Evolutionary conservation across 106 monocot genomes (phyloP), one percentile per base, ranked within the genome.

Genomic region (Ottelia alismoides): DNA sequence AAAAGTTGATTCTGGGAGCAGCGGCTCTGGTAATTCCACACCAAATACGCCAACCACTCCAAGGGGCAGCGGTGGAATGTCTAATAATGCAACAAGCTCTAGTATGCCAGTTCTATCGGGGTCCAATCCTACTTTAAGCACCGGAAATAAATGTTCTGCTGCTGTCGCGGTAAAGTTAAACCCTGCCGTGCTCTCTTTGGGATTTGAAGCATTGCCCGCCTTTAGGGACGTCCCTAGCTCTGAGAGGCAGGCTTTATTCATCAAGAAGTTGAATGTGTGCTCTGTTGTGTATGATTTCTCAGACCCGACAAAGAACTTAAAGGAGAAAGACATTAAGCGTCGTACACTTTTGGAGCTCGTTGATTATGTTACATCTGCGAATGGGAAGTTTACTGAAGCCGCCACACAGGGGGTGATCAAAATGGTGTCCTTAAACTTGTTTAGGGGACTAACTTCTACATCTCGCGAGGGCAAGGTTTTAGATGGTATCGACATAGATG

Each of bases 161-260:
- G 45, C 45, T 46, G 27, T 28, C 19, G 28, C 9, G 12, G 22
- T 14, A 10, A 68, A 45, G 51, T 22, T 60, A n/a, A 74, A 74
- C 57, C 68, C 68, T 7, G 45, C 45, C 25, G 28, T 27, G 18
- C 30, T 40, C n/a, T 0, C 51, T 12, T 35, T 48, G 4, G 2
- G 18, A 2, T 68, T 59, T 29, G 68, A 68, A 52, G 52, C 51
- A 26, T 52, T 68, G 44, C 40, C 40, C 16, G 40, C 10, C 6
- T 43, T 43, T 43, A 6, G 16, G 40, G 40, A 43, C 16, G 10
- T 43, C 10, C 10, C 40, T 16, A 43, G 16, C 6, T 7, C 40
- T 16, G 40, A 43, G 16, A 6, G 40, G 40, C 6, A 43, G 40
- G 16, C 6, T 43, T 7, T 43, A 7, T 43, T 43, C 16, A 6